Evolutionary conservation across 352 stramenopile genomes (phyloP).

Genomic region (Globisporangium alternatum): DNA sequence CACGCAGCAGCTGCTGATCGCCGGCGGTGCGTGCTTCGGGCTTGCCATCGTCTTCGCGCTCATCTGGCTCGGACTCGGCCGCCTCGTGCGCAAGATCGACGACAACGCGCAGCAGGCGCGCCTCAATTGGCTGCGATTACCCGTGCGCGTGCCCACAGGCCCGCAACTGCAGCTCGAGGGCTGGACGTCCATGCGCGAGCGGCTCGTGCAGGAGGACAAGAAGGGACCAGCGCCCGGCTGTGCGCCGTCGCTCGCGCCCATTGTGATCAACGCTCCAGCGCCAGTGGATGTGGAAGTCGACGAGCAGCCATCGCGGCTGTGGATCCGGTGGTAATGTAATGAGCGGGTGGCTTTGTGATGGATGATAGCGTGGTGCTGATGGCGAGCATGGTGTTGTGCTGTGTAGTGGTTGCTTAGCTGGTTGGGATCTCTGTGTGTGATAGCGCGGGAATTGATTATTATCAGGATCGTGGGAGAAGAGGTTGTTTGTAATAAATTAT

Average conservation of each 20-base stretch:
- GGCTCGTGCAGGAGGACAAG: conserved; percentile 10
- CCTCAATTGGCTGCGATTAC: conserved; percentile 1
- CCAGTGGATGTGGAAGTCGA: neutral
- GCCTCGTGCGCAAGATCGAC: conserved; percentile 21
- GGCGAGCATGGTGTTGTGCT: conserved; percentile 11
- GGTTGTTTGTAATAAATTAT: too few relatives aligned
- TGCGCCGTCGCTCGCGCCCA: conserved; percentile 8
- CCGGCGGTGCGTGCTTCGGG: conserved; percentile 5
- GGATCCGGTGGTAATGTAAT: conserved; percentile 8
- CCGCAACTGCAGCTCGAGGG: conserved; percentile 15
- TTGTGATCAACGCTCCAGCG: neutral
- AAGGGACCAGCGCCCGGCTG: neutral
- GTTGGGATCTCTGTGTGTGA: neutral
- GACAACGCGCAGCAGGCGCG: neutral
- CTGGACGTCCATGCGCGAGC: conserved; percentile 21
- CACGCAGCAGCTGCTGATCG: neutral
- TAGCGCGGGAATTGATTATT: neutral
- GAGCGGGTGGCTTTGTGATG: too few relatives aligned
- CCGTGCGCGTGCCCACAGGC: conserved; percentile 10
- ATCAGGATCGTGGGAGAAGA: too few relatives aligned
- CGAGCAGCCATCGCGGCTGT: conserved; percentile 6
- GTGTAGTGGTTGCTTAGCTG: neutral
- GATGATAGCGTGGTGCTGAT: conserved; percentile 2
- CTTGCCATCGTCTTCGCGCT: conserved; percentile 6
- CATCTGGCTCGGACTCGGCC: conserved; percentile 14